Percentiles rank a stretch among this genome's conserved stretches.
phyloP scores from a whole-genome alignment of 768 basidiomycete species.

The Boletus rubroflammeus region DNA sequence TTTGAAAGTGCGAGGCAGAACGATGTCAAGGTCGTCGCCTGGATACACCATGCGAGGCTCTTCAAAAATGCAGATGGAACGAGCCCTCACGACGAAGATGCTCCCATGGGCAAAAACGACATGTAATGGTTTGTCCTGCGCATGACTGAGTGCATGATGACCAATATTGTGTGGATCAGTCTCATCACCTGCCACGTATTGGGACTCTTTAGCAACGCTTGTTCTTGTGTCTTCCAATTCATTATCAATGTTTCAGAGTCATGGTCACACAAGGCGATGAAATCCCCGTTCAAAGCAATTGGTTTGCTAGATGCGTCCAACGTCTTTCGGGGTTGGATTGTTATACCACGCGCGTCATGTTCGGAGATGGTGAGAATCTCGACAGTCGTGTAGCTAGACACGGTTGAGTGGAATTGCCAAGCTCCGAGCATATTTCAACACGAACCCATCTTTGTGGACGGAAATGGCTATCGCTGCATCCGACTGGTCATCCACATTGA shows the following conservation, averaged over 20 bases:
- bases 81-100: slow-evolving; percentile 57
- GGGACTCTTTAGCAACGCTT: slow-evolving; percentile 44
- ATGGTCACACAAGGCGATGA: slow-evolving; percentile 55
- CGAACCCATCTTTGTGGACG: slow-evolving; percentile 45
- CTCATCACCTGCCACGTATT: slow-evolving; percentile 31
- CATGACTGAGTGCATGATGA: slow-evolving; percentile 7
- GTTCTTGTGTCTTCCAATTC: slow-evolving; percentile 50
- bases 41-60: slow-evolving; percentile 38
- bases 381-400: slow-evolving; percentile 18
- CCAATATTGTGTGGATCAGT: neutral
- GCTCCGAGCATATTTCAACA: slow-evolving; percentile 13
- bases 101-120: slow-evolving; percentile 45
- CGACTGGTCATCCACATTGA: slow-evolving; percentile 46
- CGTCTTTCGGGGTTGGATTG: slow-evolving; percentile 32
- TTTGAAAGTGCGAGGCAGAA: slow-evolving; percentile 37
- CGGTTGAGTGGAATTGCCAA: slow-evolving; percentile 11
- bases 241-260: slow-evolving; percentile 46
- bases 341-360: slow-evolving; percentile 7
- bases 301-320: slow-evolving; percentile 44
- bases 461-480: slow-evolving; percentile 51
- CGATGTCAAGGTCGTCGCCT: slow-evolving; percentile 10
- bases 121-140: slow-evolving; percentile 50
- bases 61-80: slow-evolving; percentile 54
- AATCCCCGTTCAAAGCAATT: slow-evolving; percentile 45
- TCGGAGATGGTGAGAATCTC: slow-evolving; percentile 28